These are phyloP conservation scores for Pythium dissimile DNA, from an alignment of 352 stramenopile species.

Conservation along the genomic window DNA sequence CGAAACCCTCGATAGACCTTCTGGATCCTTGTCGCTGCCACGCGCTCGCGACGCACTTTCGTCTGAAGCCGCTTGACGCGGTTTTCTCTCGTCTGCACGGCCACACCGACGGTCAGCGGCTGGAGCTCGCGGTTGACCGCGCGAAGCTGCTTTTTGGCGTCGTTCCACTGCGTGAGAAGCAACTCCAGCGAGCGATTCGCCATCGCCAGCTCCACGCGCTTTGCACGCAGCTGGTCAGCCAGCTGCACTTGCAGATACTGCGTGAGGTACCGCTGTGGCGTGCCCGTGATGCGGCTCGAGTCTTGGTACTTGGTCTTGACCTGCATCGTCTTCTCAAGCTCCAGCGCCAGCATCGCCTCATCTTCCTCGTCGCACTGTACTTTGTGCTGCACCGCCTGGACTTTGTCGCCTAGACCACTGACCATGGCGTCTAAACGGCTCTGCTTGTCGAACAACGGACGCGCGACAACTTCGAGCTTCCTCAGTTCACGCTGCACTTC, in stretches of 20 bases:
- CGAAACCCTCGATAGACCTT: slow-evolving; percentile 75
- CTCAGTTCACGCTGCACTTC: slow-evolving; percentile 77
- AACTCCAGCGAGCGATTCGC: slow-evolving; percentile 49
- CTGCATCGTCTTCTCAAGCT: slow-evolving; percentile 80
- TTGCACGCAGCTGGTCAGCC: slow-evolving; percentile 74
- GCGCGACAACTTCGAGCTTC: slow-evolving; percentile 68
- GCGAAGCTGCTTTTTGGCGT: slow-evolving; percentile 68
- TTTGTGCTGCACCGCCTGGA: slow-evolving; percentile 39
- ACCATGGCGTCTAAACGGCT: slow-evolving; percentile 37
- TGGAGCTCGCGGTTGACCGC: slow-evolving; percentile 73
- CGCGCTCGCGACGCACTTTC: slow-evolving; percentile 61
- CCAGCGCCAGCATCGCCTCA: slow-evolving; percentile 49
- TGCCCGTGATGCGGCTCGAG: slow-evolving; percentile 81
- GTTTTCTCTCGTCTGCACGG: slow-evolving; percentile 71
- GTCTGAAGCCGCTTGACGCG: slow-evolving; percentile 62
- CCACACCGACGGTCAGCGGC: slow-evolving; percentile 80
- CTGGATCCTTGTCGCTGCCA: slow-evolving; percentile 75
- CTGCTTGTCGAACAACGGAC: slow-evolving; percentile 66
- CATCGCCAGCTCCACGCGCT: slow-evolving; percentile 63
- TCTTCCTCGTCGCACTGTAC: slow-evolving; percentile 44
- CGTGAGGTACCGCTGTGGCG: slow-evolving; percentile 90
- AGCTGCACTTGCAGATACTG: slow-evolving; percentile 91
- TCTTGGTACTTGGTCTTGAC: slow-evolving; percentile 87
- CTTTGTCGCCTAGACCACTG: slow-evolving; percentile 43
- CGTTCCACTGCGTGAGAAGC: slow-evolving; percentile 50